These are phyloP conservation scores for Nidula niveotomentosa DNA, from an alignment of 1,284 basidiomycete species.

Conservation along the genomic window DNA sequence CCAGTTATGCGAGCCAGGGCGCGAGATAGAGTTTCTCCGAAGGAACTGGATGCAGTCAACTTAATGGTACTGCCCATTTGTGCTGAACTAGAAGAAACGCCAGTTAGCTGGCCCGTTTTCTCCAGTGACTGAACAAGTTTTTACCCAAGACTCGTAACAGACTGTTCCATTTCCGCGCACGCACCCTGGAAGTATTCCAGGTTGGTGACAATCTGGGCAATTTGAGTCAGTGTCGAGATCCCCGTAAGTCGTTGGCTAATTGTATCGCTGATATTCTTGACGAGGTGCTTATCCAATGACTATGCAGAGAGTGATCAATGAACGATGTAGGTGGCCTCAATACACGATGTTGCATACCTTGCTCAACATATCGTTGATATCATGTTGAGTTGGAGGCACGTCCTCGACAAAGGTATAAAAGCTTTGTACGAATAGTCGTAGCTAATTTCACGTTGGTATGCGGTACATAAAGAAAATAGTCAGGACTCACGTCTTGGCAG, in stretches of 20 bases:
- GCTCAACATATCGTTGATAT: slow-evolving; percentile 90
- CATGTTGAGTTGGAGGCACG: slow-evolving; percentile 86
- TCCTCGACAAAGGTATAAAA: slow-evolving; percentile 98
- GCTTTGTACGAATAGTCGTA: slow-evolving; percentile 91
- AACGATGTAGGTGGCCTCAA: too few species aligned
- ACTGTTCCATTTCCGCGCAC: slow-evolving; percentile 85
- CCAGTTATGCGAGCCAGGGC: slow-evolving; percentile 81
- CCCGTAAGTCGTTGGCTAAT: slow-evolving; percentile 73
- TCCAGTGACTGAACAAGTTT: too few species aligned
- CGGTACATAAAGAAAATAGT: background rate
- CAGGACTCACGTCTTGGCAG: slow-evolving; percentile 77
- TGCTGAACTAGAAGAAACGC: slow-evolving; percentile 54
- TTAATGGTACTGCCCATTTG: slow-evolving; percentile 82
- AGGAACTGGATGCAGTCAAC: slow-evolving; percentile 67
- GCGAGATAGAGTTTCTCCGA: slow-evolving; percentile 67
- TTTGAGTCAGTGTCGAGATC: slow-evolving; percentile 87
- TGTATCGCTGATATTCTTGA: slow-evolving; percentile 77
- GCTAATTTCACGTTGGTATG: slow-evolving; percentile 38
- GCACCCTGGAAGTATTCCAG: slow-evolving; percentile 91
- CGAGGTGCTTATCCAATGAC: slow-evolving; percentile 88
- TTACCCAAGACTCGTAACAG: slow-evolving; percentile 80
- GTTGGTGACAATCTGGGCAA: slow-evolving; percentile 94
- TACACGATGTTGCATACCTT: slow-evolving; percentile 52
- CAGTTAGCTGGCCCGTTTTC: too few species aligned
- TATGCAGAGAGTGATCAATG: slow-evolving; percentile 25